Percentiles rank a stretch among this genome's conserved stretches.
These are phyloP conservation scores for Botrytis medusae DNA, from an alignment of 2,329 filamentous ascomycete species.

Conservation along the genomic window DNA sequence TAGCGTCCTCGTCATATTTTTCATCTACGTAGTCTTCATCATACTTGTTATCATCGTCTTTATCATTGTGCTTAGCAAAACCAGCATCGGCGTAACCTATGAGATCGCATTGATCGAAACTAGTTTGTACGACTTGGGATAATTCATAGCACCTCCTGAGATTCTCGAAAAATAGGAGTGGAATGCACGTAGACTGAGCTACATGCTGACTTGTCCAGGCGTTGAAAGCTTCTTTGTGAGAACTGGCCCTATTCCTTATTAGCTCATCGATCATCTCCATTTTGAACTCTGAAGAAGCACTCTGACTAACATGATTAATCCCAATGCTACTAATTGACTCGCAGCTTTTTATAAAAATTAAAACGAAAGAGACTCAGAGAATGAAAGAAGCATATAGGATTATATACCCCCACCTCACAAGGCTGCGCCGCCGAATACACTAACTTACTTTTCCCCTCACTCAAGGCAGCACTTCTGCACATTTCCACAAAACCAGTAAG, in stretches of 20 bases:
- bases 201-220: constrained; percentile 23
- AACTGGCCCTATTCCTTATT: not conserved
- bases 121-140: constrained; percentile 24
- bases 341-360: not conserved
- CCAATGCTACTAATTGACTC: not conserved
- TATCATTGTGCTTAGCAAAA: constrained; percentile 5
- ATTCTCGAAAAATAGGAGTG: constrained; percentile 23
- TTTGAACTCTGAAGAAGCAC: not conserved
- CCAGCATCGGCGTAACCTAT: constrained; percentile 30
- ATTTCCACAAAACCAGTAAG: not conserved
- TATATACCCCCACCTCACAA: not conserved
- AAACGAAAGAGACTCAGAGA: not conserved
- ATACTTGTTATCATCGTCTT: not conserved
- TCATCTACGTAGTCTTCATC: not conserved
- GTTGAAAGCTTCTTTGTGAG: constrained; percentile 20
- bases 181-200: constrained; percentile 20
- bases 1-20: constrained; percentile 19
- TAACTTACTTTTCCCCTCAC: not conserved
- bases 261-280: not conserved
- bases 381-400: too few species aligned
- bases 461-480: not conserved
- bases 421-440: not conserved
- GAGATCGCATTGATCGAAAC: constrained; percentile 25
- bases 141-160: constrained; percentile 24
- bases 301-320: not conserved